phyloP scores from a whole-genome alignment of 306 rosid genomes.

The Medicago ruthenica region DNA sequence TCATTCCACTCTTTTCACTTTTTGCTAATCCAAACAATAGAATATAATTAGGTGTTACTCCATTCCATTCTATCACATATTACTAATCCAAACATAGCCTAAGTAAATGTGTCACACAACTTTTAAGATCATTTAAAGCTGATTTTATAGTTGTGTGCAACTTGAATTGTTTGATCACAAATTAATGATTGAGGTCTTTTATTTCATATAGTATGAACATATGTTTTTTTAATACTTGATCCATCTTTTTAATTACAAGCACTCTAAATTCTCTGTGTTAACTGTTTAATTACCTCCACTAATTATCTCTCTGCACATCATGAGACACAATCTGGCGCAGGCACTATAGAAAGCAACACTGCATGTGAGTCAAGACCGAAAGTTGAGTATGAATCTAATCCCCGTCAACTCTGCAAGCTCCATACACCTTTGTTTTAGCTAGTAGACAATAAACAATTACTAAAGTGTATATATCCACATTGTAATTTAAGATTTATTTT shows the following conservation, averaged over 20 bases:
- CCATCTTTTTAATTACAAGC: background rate
- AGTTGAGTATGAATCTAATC: constrained; percentile 49
- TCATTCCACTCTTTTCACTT: too few species aligned
- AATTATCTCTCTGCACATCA: background rate
- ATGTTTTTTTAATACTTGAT: too few species aligned
- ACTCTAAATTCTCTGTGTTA: constrained; percentile 11
- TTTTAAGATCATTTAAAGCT: too few species aligned
- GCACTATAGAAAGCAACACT: constrained; percentile 45
- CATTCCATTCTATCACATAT: too few species aligned
- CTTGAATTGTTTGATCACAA: too few species aligned
- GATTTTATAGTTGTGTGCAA: too few species aligned
- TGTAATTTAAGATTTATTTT: constrained; percentile 19
- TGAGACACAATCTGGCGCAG: constrained; percentile 43
- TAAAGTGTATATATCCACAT: background rate
- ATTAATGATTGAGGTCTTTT: too few species aligned
- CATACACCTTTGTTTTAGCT: constrained; percentile 40
- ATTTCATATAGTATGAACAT: too few species aligned
- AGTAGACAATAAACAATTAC: constrained; percentile 15
- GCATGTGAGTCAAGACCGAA: constrained; percentile 51
- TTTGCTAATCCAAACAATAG: too few species aligned
- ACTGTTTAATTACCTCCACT: background rate
- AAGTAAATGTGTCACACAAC: too few species aligned
- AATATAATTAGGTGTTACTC: too few species aligned
- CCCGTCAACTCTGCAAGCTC: constrained; percentile 44
- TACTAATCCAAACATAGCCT: too few species aligned